Percentiles rank a stretch among this genome's conserved stretches.
Evolutionary conservation across 805 yeast species (phyloP).

Genomic region (Scheffersomyces coipomensis): DNA sequence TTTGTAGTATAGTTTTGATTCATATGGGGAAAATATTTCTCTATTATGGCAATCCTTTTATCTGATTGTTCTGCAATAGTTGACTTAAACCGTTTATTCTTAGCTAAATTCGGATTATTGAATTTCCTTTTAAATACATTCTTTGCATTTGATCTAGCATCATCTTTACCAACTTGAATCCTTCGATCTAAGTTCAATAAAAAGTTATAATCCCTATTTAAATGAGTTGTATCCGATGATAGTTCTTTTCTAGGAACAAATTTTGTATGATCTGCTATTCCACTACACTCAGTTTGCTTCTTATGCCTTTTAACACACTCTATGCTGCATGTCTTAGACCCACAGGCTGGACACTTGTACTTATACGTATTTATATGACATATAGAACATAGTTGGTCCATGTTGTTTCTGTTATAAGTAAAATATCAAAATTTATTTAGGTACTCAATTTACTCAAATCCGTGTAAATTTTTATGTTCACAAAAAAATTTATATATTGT

Average conservation of each 20-base stretch:
- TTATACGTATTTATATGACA: constrained; percentile 43
- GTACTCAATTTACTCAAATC: neutral
- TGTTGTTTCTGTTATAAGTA: neutral
- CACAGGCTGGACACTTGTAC: constrained; percentile 83
- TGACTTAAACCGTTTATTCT: constrained; percentile 19
- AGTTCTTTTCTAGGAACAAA: constrained; percentile 54
- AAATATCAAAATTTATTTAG: neutral
- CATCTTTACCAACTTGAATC: constrained; percentile 57
- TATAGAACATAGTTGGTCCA: constrained; percentile 23
- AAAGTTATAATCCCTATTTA: constrained; percentile 85
- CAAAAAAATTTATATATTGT: too few species aligned
- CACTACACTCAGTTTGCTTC: constrained; percentile 59
- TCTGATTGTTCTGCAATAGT: constrained; percentile 16
- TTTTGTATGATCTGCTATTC: constrained; percentile 57
- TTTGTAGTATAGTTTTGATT: constrained; percentile 30
- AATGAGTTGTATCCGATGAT: constrained; percentile 36
- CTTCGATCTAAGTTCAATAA: constrained; percentile 58
- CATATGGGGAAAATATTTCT: constrained; percentile 20
- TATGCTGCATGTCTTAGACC: constrained; percentile 62
- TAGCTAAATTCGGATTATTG: constrained; percentile 8
- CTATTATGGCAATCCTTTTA: constrained; percentile 19
- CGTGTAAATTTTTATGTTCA: neutral
- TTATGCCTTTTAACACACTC: constrained; percentile 75
- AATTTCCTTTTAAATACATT: constrained; percentile 37
- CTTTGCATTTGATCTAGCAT: constrained; percentile 39